A percentile compares a stretch with the other conserved stretches of the same genome.
phyloP scores from a whole-genome alignment of 2,329 filamentous ascomycete species.

The Cryphonectria radicalis region DNA sequence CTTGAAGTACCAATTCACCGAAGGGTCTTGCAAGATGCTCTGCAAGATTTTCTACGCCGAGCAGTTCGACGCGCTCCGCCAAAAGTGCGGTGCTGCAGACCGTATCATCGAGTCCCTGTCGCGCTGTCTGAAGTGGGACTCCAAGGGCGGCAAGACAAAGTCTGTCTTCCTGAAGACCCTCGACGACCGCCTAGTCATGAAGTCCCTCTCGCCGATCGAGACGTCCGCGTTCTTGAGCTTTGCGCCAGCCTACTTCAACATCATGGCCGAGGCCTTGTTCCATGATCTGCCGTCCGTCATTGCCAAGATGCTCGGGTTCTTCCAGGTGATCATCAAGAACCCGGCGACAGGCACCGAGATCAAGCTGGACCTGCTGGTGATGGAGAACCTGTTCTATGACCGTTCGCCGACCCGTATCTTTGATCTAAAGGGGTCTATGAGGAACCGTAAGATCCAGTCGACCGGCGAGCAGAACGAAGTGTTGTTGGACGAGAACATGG shows the following conservation, averaged over 20 bases:
- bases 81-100: conserved; percentile 91
- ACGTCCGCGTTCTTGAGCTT: conserved; percentile 94
- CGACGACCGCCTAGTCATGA: conserved; percentile 91
- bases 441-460: conserved; percentile 94
- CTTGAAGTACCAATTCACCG: conserved; percentile 92
- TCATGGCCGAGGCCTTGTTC: conserved; percentile 96
- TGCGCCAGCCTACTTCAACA: conserved; percentile 94
- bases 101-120: conserved; percentile 95
- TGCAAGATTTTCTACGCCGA: conserved; percentile 99
- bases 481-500: conserved; percentile 96
- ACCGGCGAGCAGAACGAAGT: conserved; percentile 97
- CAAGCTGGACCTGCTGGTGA: conserved; percentile 90
- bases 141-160: conserved; percentile 96
- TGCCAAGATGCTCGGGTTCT: conserved; percentile 98
- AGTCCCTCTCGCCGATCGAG: conserved; percentile 88
- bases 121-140: conserved; percentile 96
- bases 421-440: conserved; percentile 97
- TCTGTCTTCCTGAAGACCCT: conserved; percentile 96
- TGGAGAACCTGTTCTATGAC: conserved; percentile 98
- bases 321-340: conserved; percentile 97
- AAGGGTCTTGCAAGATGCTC: conserved; percentile 91
- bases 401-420: conserved; percentile 87
- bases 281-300: conserved; percentile 95
- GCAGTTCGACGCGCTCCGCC: conserved; percentile 91
- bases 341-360: conserved; percentile 89